Base-by-base conservation (phyloP, 2,329 filamentous ascomycete species). In the Epichloe brachyelytri region DNA sequence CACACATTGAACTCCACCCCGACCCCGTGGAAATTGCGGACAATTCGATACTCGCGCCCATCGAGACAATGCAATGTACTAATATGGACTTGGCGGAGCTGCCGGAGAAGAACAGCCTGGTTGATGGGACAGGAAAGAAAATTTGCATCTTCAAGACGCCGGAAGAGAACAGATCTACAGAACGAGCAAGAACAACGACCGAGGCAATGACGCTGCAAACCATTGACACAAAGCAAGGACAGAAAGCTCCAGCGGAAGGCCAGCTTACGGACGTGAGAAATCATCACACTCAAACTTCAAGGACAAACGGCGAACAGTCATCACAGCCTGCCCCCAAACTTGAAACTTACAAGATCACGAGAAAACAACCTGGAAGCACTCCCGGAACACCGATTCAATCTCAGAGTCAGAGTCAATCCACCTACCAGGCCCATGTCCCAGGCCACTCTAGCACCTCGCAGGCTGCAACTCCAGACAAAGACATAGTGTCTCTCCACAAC, bases 1-100 rank as follows among this genome's bases (percentile, higher is more conserved):
- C 73, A 6, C 59, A 60, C 1, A 64, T 70, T 5, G 73, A 77
- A 54, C 62, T 59, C 12, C 63, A 74, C 40, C 73, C 73, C 0
- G 60, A 68, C 0, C 69, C 72, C 0, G 65, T 74, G 3, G 74
- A 77, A 57, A 67, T 77, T 55, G 67, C 63, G 1, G 70, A 69
- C 45, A 65, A 65, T 26, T 61, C 62, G 6, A 56, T 69, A 6
- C 57, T 69, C 4, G 65, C 68, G 1, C 65, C 68, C 0, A 64
- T 68, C 19, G 64, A 69, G 53, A 65, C 62, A 7, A 53, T 58
- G 4, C 37, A 53, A 36, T 53, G 60, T 14, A 40, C 30, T 11
- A 10, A 20, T 19, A 5, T 22, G 8, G 60, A 58, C 6, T 56
- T 65, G 45, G 65, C 68, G 22, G 70, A 78, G 60, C 53, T 75